Conservation (phyloP, 805 yeast genomes). For the Zygoascus biomembranicola region DNA sequence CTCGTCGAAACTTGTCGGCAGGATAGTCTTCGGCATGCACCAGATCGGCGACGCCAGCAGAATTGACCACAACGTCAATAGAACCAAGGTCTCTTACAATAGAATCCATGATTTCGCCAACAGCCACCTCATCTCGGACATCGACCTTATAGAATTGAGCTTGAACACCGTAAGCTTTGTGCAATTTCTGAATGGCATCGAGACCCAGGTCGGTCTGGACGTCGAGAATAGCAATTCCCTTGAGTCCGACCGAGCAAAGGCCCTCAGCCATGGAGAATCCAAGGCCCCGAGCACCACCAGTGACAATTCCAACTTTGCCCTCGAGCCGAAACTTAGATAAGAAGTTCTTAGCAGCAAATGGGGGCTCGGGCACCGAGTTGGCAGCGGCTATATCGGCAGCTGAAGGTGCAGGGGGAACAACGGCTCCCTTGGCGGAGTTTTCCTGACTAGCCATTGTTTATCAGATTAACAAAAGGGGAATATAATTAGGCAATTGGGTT, state of each 20-base stretch:
- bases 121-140: conserved; percentile 44
- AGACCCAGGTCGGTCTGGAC: conserved; percentile 55
- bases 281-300: conserved; percentile 65
- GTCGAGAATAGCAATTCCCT: conserved; percentile 46
- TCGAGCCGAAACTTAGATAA: conserved; percentile 43
- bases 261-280: conserved; percentile 57
- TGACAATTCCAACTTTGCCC: conserved; percentile 54
- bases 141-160: conserved; percentile 60
- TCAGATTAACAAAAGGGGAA: neutral
- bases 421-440: conserved; percentile 26
- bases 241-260: conserved; percentile 44
- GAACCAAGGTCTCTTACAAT: conserved; percentile 47
- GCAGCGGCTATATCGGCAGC: conserved; percentile 33
- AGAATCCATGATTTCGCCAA: conserved; percentile 42
- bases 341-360: conserved; percentile 31
- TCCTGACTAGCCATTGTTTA: conserved; percentile 4
- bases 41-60: conserved; percentile 63
- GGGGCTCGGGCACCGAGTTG: conserved; percentile 24
- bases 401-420: conserved; percentile 34
- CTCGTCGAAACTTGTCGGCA: conserved; percentile 52
- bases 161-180: conserved; percentile 43
- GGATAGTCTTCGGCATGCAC: conserved; percentile 66
- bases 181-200: conserved; percentile 49
- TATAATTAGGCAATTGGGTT: too few species aligned
- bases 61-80: conserved; percentile 49